These are phyloP conservation scores for Vitellaria paradoxa DNA, from an alignment of 179 eudicot species.

Conservation along the genomic window DNA sequence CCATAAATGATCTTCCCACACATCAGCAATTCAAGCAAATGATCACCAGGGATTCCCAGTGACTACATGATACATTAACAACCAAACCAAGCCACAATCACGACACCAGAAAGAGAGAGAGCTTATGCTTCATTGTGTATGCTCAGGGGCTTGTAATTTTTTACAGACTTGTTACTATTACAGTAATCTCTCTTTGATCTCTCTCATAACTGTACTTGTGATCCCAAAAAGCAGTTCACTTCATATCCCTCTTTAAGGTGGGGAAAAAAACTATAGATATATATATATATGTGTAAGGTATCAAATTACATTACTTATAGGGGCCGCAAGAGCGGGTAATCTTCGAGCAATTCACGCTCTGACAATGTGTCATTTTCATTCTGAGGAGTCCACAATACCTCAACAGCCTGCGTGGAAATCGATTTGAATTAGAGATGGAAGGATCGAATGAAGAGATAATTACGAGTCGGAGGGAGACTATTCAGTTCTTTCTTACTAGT, in stretches of 20 bases:
- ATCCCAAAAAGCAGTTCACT: not conserved
- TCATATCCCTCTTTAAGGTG: not conserved
- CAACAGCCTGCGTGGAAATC: slow-evolving; percentile 59
- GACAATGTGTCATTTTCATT: slow-evolving; percentile 65
- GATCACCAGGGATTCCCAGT: too few relatives aligned
- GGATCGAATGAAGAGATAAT: too few relatives aligned
- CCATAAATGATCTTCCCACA: too few relatives aligned
- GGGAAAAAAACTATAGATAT: not conserved
- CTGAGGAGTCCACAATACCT: slow-evolving; percentile 95
- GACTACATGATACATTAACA: too few relatives aligned
- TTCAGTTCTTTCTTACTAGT: slow-evolving; percentile 40
- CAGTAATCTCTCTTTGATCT: too few relatives aligned
- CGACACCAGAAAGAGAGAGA: too few relatives aligned
- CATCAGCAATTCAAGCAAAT: too few relatives aligned
- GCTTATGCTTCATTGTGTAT: too few relatives aligned
- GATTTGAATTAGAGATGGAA: slow-evolving; percentile 3
- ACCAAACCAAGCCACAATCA: too few relatives aligned
- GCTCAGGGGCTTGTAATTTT: too few relatives aligned
- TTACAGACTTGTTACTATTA: too few relatives aligned
- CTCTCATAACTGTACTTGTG: not conserved
- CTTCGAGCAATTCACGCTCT: slow-evolving; percentile 71
- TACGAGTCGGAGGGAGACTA: not conserved
- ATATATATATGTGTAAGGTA: not conserved
- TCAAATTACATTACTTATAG: slow-evolving; percentile 27
- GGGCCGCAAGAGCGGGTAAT: slow-evolving; percentile 73